Conservation (phyloP, 2,329 filamentous ascomycete species). For the Trichoderma hamatum region DNA sequence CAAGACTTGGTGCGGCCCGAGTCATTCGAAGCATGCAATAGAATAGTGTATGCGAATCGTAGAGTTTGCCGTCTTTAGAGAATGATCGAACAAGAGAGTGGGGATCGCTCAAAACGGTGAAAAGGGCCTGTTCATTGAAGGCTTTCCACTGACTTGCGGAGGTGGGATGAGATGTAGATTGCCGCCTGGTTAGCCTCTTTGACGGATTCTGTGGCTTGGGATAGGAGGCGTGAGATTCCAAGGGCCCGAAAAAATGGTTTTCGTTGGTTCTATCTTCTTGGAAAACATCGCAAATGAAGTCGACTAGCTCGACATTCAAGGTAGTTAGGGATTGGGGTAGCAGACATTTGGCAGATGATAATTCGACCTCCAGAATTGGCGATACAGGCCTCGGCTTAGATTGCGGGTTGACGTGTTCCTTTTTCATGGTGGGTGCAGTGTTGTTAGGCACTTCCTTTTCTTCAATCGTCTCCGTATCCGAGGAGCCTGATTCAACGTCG, state of each 20-base stretch:
- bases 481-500: conserved; percentile 30
- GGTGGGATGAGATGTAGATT: conserved; percentile 11
- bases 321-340: conserved; percentile 61
- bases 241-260: conserved; percentile 49
- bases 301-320: conserved; percentile 58
- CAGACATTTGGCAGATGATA: conserved; percentile 31
- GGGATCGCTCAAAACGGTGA: conserved; percentile 64
- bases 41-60: conserved; percentile 65
- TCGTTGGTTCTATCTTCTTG: conserved; percentile 60
- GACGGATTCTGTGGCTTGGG: conserved; percentile 27
- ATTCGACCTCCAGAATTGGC: neutral
- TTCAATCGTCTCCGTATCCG: conserved; percentile 31
- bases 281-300: conserved; percentile 63
- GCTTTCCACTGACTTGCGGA: conserved; percentile 55
- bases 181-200: conserved; percentile 27
- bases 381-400: conserved; percentile 16
- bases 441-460: conserved; percentile 22
- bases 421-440: conserved; percentile 35
- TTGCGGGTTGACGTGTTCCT: neutral
- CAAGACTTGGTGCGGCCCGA: conserved; percentile 58
- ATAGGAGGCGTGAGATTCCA: conserved; percentile 27
- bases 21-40: conserved; percentile 65
- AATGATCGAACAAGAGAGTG: conserved; percentile 60
- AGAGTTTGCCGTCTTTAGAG: conserved; percentile 52
- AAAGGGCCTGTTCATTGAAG: conserved; percentile 67